Evolutionary conservation across 371 early-diverging fungal species (phyloP), one percentile per base, ranked within the genome.

Genomic region (Mucor lusitanicus): DNA sequence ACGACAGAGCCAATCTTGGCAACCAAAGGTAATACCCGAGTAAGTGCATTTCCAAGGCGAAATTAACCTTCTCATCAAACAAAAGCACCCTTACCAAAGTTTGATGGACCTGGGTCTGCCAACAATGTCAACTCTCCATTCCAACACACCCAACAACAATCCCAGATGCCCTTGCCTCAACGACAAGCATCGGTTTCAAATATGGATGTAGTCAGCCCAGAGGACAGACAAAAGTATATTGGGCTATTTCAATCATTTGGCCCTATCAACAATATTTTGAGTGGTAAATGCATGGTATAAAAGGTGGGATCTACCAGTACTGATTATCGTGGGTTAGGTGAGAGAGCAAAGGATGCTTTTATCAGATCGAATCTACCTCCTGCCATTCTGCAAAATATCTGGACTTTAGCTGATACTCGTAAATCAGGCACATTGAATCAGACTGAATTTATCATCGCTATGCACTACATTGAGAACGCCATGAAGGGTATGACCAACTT

Each of bases 361-460:
- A 25, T 82, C 2, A 80, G 78, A 61, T 89, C 89, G 0, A 79
- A 79, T 56, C 70, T 89, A 56, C 76, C 86, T 12, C 61, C 80
- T 7, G 76, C 83, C 3, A 80, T 71, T 23, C 75, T 89, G 5
- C 74, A 83, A 17, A 72, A 76, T 19, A 80, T 89, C 27, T 89
- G 90, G 91, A 69, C 70, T 37, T 73, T 94, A 56, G 92, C 92
- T 3, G 92, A 93, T 61, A 87, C 91, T 8, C 86, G 89, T 32
- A 74, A 79, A 30, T 82, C 89, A 23, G 92, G 91, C 48, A 76
- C 85, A 30, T 68, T 94, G 28, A 87, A 91, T 46, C 83, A 89
- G 46, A 82, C 88, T 0, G 92, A 91, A 69, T 94, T 94, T 69
- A 87, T 89, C 13, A 89, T 93, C 55, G 93, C 93, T 19, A 94